Conservation (phyloP, 2,329 filamentous ascomycete genomes). For the Aspergillus tubingensis region DNA sequence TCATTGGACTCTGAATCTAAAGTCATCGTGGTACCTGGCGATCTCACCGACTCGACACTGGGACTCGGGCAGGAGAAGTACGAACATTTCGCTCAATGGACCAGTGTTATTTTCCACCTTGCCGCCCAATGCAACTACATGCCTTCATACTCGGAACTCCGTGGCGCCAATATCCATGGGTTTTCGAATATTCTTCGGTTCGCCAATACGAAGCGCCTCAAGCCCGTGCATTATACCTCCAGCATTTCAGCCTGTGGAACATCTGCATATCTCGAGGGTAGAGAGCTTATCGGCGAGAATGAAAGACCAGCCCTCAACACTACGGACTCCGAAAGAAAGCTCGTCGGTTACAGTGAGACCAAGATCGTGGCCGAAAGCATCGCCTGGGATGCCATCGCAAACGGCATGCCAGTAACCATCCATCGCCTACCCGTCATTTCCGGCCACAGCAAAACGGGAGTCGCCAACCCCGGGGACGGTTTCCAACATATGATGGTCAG, state of each 20-base stretch:
- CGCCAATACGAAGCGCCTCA: constrained; percentile 16
- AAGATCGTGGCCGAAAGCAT: no score
- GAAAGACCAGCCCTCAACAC: no score
- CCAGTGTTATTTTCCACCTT: constrained; percentile 20
- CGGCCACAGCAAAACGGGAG: no score
- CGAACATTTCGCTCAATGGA: constrained; percentile 8
- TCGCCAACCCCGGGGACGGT: no score
- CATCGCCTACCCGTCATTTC: no score
- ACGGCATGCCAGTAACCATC: no score
- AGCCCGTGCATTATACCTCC: constrained; percentile 23
- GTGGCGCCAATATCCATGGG: constrained; percentile 14
- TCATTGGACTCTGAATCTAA: constrained; percentile 6
- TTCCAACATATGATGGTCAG: no score
- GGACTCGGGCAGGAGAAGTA: constrained; percentile 8
- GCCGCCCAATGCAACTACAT: constrained; percentile 16
- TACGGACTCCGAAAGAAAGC: no score
- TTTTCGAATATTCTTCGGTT: constrained; percentile 10
- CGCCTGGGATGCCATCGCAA: no score
- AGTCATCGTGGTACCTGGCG: constrained; percentile 9
- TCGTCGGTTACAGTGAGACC: no score
- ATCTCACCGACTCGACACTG: background rate
- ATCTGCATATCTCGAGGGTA: background rate
- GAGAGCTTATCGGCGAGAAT: no score
- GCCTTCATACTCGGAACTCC: constrained; percentile 14
- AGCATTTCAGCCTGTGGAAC: constrained; percentile 21